A percentile compares a stretch with the other conserved stretches of the same genome.
These are phyloP conservation scores for Solanum hybrid DNA, from an alignment of 305 asterid genomes.

Conservation along the genomic window DNA sequence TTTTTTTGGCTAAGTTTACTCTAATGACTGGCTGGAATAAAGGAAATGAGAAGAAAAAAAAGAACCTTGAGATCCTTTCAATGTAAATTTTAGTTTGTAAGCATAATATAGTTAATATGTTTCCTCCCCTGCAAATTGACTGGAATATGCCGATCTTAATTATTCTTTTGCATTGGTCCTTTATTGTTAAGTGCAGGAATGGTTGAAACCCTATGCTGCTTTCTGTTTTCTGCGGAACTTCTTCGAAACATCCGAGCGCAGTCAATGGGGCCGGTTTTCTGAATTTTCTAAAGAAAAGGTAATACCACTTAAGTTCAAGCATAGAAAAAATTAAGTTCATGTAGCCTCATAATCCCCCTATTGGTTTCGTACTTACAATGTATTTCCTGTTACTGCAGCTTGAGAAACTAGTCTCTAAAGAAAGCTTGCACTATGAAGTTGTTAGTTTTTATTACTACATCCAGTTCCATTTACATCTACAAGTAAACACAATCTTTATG, in stretches of 20 bases:
- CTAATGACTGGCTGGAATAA: background rate
- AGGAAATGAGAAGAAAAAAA: background rate
- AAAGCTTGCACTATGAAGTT: slow-evolving; percentile 60
- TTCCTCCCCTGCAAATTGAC: background rate
- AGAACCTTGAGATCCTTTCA: background rate
- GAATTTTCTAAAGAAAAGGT: slow-evolving; percentile 60
- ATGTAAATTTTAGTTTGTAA: background rate
- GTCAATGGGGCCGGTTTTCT: slow-evolving; percentile 92
- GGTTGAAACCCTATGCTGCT: slow-evolving; percentile 95
- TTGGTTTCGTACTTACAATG: background rate
- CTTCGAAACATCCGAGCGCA: slow-evolving; percentile 88
- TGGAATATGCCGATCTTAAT: slow-evolving; percentile 1
- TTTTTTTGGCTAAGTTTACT: background rate
- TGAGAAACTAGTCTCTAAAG: slow-evolving; percentile 70
- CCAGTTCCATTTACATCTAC: slow-evolving; percentile 83
- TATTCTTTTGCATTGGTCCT: background rate
- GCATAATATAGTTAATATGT: background rate
- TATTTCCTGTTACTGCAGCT: slow-evolving; percentile 51
- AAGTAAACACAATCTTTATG: slow-evolving; percentile 27
- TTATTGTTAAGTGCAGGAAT: slow-evolving; percentile 48
- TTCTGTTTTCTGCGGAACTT: slow-evolving; percentile 92
- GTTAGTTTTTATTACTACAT: slow-evolving; percentile 81
- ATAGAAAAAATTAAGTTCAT: background rate
- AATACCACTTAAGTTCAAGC: background rate
- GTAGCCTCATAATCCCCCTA: slow-evolving; percentile 1